A percentile compares a stretch with the other conserved stretches of the same genome.
These are phyloP conservation scores for Seminavis robusta DNA, from an alignment of 108 stramenopile genomes.

Conservation along the genomic window DNA sequence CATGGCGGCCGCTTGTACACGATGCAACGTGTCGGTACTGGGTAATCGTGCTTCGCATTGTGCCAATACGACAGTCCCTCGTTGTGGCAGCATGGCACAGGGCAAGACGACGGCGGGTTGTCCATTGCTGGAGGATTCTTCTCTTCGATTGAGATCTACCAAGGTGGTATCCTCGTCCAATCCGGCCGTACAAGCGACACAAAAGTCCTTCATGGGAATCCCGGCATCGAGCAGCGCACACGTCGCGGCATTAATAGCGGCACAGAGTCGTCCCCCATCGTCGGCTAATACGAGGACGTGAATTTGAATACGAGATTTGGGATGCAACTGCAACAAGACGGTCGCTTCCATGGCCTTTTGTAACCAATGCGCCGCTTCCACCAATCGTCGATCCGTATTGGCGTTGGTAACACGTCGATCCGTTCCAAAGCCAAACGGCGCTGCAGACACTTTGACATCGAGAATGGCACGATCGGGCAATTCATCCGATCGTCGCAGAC, in stretches of 20 bases:
- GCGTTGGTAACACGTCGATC: slow-evolving; percentile 72
- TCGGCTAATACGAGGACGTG: slow-evolving; percentile 71
- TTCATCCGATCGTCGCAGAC: slow-evolving; percentile 69
- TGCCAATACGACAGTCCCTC: slow-evolving; percentile 76
- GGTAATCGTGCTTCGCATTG: slow-evolving; percentile 86
- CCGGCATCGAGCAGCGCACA: slow-evolving; percentile 81
- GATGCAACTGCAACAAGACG: slow-evolving; percentile 74
- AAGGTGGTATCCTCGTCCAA: slow-evolving; percentile 43
- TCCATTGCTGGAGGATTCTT: slow-evolving; percentile 44
- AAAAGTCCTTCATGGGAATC: slow-evolving; percentile 78
- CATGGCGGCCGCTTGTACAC: slow-evolving; percentile 77
- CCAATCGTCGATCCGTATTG: slow-evolving; percentile 68
- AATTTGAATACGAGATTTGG: slow-evolving; percentile 69
- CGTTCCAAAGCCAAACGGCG: slow-evolving; percentile 65
- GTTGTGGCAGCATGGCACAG: slow-evolving; percentile 81
- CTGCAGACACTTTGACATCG: slow-evolving; percentile 57
- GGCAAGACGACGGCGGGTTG: slow-evolving; percentile 71
- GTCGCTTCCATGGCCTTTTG: slow-evolving; percentile 77
- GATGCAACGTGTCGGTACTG: slow-evolving; percentile 49
- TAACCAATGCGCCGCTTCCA: slow-evolving; percentile 70
- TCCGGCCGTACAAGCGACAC: slow-evolving; percentile 83
- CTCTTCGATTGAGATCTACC: slow-evolving; percentile 77
- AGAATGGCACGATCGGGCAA: slow-evolving; percentile 67
- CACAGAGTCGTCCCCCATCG: slow-evolving; percentile 81
- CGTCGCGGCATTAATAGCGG: slow-evolving; percentile 84